Base-by-base conservation (phyloP, 2,329 filamentous ascomycete genomes). In the Colletotrichum caudatum region DNA sequence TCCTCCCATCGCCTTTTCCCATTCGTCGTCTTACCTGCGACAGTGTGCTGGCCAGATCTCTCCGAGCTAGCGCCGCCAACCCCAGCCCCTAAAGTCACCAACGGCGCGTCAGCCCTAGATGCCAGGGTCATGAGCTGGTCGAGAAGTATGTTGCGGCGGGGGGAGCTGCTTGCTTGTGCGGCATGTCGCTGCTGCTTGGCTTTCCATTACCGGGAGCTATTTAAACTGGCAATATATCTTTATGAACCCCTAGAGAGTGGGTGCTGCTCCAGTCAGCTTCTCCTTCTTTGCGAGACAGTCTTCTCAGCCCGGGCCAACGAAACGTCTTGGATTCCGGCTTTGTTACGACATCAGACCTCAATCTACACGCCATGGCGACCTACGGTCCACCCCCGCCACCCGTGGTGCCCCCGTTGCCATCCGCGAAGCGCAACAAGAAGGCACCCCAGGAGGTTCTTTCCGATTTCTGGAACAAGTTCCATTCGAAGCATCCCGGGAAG, bases 381-480 rank as follows among this genome's bases (percentile, higher is more conserved):
- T 71, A 61, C 44, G 69, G 60, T 41, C 66, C 57, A n/a, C 60
- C 69, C 8, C 54, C 56, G 33, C 66, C 66, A 29, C 14, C 33
- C 7, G 16, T 39, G 11, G 39, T 50, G 2, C 60, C 60, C 2
- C 2, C 23, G 6, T 7, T 54, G 5, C 0, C 39, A 26, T 33
- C 70, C 11, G 39, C 20, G 8, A 72, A 72, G 61, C 54, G 50
- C 33, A 18, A n/a, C 23, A 77, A 75, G 63, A 71, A 77, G 23
- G 76, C 76, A n/a, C 82, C 83, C n/a, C 83, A 84, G 64, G 81
- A 82, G 67, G 73, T 78, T 14, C 77, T 85, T 39, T 78, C 78
- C 46, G 80, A 81, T 39, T 85, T 84, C 74, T 85, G 83, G 83
- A 77, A 78, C 63, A 79, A 78, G 70, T 84, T 83, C 75, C 81